Percentiles rank a stretch among this genome's conserved stretches.
Conservation (phyloP, 257 asterid genomes). For the Solanum bukasovii region DNA sequence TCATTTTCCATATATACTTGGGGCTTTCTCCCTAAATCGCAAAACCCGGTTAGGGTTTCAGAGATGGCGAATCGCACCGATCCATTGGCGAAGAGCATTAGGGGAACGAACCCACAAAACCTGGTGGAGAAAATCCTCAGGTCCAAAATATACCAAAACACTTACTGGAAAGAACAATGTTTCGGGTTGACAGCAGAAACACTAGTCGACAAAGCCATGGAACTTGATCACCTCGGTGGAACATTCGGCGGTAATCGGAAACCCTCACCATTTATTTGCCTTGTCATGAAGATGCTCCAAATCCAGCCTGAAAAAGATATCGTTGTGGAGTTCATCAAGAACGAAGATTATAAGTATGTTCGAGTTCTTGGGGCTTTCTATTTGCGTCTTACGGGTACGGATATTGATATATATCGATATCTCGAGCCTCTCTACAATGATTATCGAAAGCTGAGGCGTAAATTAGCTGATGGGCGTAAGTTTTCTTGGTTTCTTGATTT, state of each 20-base stretch:
- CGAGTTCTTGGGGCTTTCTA: constrained; percentile 92
- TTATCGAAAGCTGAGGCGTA: constrained; percentile 73
- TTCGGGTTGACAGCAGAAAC: constrained; percentile 96
- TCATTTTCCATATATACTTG: neutral
- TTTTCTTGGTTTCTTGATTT: neutral
- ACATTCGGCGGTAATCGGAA: constrained; percentile 69
- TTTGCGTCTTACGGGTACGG: constrained; percentile 86
- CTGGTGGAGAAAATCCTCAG: constrained; percentile 86
- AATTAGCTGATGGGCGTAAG: constrained; percentile 61
- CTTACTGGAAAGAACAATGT: constrained; percentile 94
- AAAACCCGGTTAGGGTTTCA: neutral
- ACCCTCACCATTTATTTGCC: constrained; percentile 88
- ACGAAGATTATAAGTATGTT: constrained; percentile 91
- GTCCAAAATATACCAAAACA: constrained; percentile 70
- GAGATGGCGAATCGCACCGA: constrained; percentile 90
- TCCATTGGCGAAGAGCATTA: constrained; percentile 75
- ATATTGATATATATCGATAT: constrained; percentile 77
- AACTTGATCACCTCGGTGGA: constrained; percentile 91
- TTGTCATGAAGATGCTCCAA: constrained; percentile 92
- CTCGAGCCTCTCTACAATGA: constrained; percentile 91
- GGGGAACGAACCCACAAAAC: constrained; percentile 94
- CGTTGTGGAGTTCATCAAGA: constrained; percentile 87
- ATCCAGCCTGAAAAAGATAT: constrained; percentile 97
- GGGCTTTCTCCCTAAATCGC: neutral
- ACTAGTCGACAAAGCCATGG: constrained; percentile 98